These are phyloP conservation scores for Pilasporangium apinafurcum DNA, from an alignment of 352 stramenopile genomes.

Conservation along the genomic window DNA sequence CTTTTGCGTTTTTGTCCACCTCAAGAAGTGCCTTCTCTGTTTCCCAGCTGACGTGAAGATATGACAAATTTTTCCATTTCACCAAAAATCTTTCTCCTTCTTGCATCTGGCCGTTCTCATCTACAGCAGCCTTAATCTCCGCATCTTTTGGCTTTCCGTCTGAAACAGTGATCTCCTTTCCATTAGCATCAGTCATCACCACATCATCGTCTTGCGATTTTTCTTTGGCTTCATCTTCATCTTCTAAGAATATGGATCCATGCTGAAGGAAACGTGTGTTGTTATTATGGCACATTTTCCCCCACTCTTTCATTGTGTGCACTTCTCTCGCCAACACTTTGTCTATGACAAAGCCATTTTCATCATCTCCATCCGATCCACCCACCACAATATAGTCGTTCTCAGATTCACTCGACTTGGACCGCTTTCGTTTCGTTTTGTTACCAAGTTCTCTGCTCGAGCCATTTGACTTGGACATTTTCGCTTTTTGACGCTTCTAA, in stretches of 20 bases:
- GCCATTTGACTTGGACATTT: background rate
- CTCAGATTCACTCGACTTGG: slow-evolving; percentile 5
- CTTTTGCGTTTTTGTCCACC: slow-evolving; percentile 79
- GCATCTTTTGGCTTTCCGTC: background rate
- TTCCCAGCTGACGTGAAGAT: slow-evolving; percentile 89
- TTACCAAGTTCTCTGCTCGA: too few relatives aligned
- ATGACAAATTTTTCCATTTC: slow-evolving; percentile 88
- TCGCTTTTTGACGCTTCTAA: slow-evolving; percentile 5
- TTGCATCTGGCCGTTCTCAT: slow-evolving; percentile 12
- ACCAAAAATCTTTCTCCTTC: slow-evolving; percentile 83
- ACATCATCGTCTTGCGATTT: slow-evolving; percentile 5
- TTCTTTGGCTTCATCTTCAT: slow-evolving; percentile 36
- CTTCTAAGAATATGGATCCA: slow-evolving; percentile 75
- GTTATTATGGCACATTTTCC: slow-evolving; percentile 62
- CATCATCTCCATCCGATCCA: slow-evolving; percentile 15
- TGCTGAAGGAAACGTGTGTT: slow-evolving; percentile 73
- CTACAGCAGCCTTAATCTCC: background rate
- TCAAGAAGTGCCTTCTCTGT: slow-evolving; percentile 77
- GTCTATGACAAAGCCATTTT: slow-evolving; percentile 80
- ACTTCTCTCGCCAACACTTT: slow-evolving; percentile 75
- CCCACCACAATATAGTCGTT: slow-evolving; percentile 16
- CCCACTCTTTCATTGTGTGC: slow-evolving; percentile 77
- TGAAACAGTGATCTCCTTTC: background rate
- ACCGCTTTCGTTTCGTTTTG: slow-evolving; percentile 10
- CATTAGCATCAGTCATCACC: background rate